Percentiles rank a stretch among this genome's conserved stretches.
phyloP scores from a whole-genome alignment of 2,329 filamentous ascomycete genomes.

The Penicillium sp. region DNA sequence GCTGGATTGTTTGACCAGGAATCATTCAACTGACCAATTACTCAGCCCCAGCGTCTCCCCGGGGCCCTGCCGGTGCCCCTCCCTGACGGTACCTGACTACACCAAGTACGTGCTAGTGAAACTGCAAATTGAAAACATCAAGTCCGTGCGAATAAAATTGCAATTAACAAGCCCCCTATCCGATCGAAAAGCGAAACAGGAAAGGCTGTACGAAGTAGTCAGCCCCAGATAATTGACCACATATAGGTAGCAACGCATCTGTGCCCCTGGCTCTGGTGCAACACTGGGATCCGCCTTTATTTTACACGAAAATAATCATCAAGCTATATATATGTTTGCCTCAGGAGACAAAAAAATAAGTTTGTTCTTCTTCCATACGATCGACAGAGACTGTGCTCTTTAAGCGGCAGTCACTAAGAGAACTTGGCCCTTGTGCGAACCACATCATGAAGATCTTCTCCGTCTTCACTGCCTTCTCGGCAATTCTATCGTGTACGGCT shows the following conservation, averaged over 20 bases:
- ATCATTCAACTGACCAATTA: neutral
- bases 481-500: neutral
- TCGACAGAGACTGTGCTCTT: neutral
- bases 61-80: no score
- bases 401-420: neutral
- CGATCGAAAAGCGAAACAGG: neutral
- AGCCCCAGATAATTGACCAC: neutral
- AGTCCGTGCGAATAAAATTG: neutral
- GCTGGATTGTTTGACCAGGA: no score
- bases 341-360: neutral
- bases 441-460: slow-evolving; percentile 2
- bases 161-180: neutral
- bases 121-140: neutral
- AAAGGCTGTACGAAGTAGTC: neutral
- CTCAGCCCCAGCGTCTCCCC: neutral
- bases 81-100: neutral
- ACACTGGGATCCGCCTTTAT: neutral
- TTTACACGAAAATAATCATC: neutral
- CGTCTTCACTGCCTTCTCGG: neutral
- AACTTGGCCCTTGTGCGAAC: neutral
- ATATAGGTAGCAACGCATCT: neutral
- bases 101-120: neutral
- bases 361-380: neutral
- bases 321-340: neutral
- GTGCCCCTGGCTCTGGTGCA: neutral